Percentiles rank a stretch among this genome's conserved stretches.
These are phyloP conservation scores for Medicago lupulina DNA, from an alignment of 306 rosid species.

Conservation along the genomic window DNA sequence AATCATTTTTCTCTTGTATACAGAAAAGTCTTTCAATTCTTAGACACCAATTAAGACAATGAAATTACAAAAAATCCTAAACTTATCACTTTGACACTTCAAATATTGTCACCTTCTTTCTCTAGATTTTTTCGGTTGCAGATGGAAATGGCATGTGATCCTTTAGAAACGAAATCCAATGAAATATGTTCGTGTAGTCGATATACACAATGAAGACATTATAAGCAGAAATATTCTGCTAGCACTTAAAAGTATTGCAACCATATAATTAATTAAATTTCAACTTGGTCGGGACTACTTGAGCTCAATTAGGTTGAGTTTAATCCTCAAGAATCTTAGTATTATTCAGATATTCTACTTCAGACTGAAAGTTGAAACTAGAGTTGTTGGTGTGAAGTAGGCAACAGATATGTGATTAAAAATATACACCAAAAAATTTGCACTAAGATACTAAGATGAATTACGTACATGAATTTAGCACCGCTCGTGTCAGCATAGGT, in stretches of 20 bases:
- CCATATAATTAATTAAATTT: neutral
- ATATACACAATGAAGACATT: neutral
- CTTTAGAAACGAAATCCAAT: neutral
- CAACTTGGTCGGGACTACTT: neutral
- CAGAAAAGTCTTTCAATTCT: neutral
- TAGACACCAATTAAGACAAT: slow-evolving; percentile 3
- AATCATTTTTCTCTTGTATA: no score
- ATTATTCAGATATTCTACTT: slow-evolving; percentile 3
- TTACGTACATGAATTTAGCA: slow-evolving; percentile 55
- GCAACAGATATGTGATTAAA: slow-evolving; percentile 6
- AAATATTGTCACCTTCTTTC: neutral
- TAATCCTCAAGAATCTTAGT: neutral
- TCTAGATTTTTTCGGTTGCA: neutral
- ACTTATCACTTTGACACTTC: neutral
- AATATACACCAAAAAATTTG: neutral
- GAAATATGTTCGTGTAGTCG: neutral
- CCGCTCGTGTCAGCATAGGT: slow-evolving; percentile 39
- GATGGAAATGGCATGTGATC: neutral
- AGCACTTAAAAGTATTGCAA: neutral
- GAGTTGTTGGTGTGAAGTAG: slow-evolving; percentile 16
- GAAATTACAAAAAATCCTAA: neutral
- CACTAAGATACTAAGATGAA: neutral
- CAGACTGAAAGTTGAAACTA: neutral
- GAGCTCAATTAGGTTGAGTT: neutral
- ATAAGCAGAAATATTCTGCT: neutral